Evolutionary conservation across 2,329 filamentous ascomycete genomes (phyloP), one percentile per base, ranked within the genome.

Genomic region (Cercospora brassicicola): DNA sequence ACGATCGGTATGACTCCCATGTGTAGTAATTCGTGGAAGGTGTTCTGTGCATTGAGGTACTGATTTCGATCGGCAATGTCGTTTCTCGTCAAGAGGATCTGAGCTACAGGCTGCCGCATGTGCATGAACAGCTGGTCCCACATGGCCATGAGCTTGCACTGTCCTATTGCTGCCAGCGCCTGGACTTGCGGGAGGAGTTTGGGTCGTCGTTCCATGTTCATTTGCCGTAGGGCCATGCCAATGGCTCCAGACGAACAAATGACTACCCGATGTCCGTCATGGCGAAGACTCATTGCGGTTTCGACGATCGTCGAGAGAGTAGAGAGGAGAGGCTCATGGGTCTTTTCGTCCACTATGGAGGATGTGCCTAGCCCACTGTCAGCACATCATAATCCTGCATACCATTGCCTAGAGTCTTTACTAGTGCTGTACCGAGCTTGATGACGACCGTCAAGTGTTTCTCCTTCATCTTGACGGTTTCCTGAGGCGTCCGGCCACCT

Each of bases 1-100:
- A 99, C 95, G 75, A 99, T 97, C 9, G 95, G 95, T 71, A 99
- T 96, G 28, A 98, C 94, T 1, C 94, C 94, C 90, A 97, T 95
- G 75, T 94, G 90, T 18, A 99, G 83, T 57, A 98, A 86, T 79
- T 97, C 93, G 62, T 89, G 87, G 78, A 99, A 92, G 0, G 95
- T 98, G 77, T 97, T 97, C 81, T 97, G 93, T 0, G 95, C 95
- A 82, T 99, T 99, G 71, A 94, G 86, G 79, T 98, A 99, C 84
- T 96, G 91, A 30, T 93, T 94, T 68, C 93, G 90, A 88, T 98
- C 94, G 55, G 94, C 92, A 80, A 99, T 99, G 78, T 99, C 95
- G 78, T 94, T 97, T 75, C 95, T 87, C 3, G 95, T 98, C 73
- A 99, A 85, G 33, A 99, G 85, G 73, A 99, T 94, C 82, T 99